Conservation (phyloP, 2,329 filamentous ascomycete genomes). For the Didymella glomerata region DNA sequence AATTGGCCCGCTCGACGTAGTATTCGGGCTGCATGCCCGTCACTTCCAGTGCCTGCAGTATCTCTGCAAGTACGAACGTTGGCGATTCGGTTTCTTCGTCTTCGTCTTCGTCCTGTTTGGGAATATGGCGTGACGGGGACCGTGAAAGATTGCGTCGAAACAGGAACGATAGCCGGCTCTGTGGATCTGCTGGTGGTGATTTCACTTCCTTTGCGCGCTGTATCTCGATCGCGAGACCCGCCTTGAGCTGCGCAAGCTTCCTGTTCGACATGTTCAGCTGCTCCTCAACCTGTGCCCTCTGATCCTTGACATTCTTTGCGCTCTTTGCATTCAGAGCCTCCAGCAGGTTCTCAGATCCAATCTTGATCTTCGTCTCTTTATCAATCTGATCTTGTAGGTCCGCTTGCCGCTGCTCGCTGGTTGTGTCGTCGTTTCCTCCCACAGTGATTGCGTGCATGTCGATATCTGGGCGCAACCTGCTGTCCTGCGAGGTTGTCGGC, state of each 20-base stretch:
- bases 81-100: constrained; percentile 79
- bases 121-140: constrained; percentile 58
- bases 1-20: constrained; percentile 92
- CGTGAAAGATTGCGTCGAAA: constrained; percentile 65
- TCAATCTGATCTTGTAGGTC: constrained; percentile 84
- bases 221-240: constrained; percentile 67
- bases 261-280: constrained; percentile 90
- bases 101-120: constrained; percentile 68
- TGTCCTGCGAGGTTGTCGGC: constrained; percentile 72
- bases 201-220: constrained; percentile 65
- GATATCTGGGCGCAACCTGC: constrained; percentile 65
- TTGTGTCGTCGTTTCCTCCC: constrained; percentile 68
- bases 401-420: constrained; percentile 76
- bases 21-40: constrained; percentile 91
- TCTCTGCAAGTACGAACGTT: constrained; percentile 88
- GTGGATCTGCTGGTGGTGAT: constrained; percentile 55
- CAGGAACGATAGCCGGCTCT: constrained; percentile 64
- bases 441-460: constrained; percentile 60
- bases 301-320: constrained; percentile 87
- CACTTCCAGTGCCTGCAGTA: constrained; percentile 86
- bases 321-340: constrained; percentile 95
- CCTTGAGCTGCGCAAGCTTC: constrained; percentile 68
- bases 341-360: constrained; percentile 96
- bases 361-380: constrained; percentile 97
- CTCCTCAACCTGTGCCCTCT: constrained; percentile 68